These are phyloP conservation scores for Sphaerostilbella broomeana DNA, from an alignment of 2,329 filamentous ascomycete species.

Conservation along the genomic window DNA sequence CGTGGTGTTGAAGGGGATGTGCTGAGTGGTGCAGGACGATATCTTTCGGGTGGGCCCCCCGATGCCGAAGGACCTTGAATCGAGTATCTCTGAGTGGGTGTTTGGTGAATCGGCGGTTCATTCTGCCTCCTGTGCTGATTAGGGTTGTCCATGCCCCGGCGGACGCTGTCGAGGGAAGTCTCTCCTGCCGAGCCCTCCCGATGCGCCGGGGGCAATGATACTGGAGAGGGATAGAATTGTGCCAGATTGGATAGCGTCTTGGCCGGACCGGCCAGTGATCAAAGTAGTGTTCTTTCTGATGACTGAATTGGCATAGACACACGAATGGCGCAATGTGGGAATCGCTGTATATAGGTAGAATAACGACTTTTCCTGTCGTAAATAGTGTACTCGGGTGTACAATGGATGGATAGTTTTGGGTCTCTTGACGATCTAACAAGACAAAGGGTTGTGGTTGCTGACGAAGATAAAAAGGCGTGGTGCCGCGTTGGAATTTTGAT, in stretches of 20 bases:
- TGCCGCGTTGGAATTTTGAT: too few relatives aligned
- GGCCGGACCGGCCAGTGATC: slow-evolving; percentile 1
- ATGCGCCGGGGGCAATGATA: slow-evolving; percentile 6
- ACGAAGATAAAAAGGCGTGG: too few relatives aligned
- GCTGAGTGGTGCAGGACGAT: slow-evolving; percentile 44
- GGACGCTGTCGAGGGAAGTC: slow-evolving; percentile 5
- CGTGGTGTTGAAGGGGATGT: slow-evolving; percentile 41
- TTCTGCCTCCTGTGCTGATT: slow-evolving; percentile 14
- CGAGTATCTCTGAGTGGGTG: slow-evolving; percentile 48
- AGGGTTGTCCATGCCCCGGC: slow-evolving; percentile 14
- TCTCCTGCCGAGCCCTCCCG: slow-evolving; percentile 5
- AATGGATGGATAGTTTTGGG: too few relatives aligned
- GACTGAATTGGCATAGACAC: neutral
- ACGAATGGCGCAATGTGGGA: slow-evolving; percentile 5
- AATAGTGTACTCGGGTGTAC: too few relatives aligned
- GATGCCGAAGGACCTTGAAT: slow-evolving; percentile 42
- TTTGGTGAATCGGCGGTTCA: slow-evolving; percentile 49
- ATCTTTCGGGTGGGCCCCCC: slow-evolving; percentile 33
- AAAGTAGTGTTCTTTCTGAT: neutral
- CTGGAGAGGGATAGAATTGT: slow-evolving; percentile 1
- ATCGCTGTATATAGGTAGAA: slow-evolving; percentile 1
- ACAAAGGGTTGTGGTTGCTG: too few relatives aligned
- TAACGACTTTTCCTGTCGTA: too few relatives aligned
- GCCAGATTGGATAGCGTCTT: neutral
- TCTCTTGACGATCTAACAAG: too few relatives aligned